Conservation (phyloP, 2,329 filamentous ascomycete genomes). For the Talaromyces sp. region DNA sequence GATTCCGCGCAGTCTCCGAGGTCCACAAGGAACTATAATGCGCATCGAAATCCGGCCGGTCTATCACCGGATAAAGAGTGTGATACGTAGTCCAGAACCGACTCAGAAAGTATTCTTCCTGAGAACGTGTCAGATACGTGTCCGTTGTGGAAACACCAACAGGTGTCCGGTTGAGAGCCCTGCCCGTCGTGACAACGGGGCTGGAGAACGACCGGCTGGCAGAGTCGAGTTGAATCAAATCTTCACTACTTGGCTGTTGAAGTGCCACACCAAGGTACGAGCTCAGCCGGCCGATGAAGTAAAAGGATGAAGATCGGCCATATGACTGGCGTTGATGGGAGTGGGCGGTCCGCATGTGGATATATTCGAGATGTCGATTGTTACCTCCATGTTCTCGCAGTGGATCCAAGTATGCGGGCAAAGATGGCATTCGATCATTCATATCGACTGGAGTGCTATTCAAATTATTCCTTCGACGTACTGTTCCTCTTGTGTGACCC, state of each 20-base stretch:
- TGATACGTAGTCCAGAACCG: slow-evolving; percentile 5
- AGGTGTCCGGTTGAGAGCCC: background rate
- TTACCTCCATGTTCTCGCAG: background rate
- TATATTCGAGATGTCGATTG: slow-evolving; percentile 1
- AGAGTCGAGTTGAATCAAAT: slow-evolving; percentile 3
- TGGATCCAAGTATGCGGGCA: background rate
- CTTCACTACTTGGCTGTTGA: background rate
- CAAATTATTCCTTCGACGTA: background rate
- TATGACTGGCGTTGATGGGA: slow-evolving; percentile 3
- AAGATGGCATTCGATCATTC: background rate
- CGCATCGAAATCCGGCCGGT: background rate
- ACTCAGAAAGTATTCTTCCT: slow-evolving; percentile 9
- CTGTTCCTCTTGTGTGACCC: background rate
- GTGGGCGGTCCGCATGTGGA: background rate
- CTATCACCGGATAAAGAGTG: slow-evolving; percentile 4
- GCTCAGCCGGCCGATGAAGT: slow-evolving; percentile 8
- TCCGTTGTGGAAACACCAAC: background rate
- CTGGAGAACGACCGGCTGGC: background rate
- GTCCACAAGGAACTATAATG: slow-evolving; percentile 7
- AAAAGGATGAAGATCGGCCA: slow-evolving; percentile 7
- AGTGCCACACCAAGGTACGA: background rate
- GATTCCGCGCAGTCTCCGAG: background rate
- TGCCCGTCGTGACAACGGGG: background rate
- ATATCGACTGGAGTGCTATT: background rate
- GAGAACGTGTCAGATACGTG: slow-evolving; percentile 1